These are phyloP conservation scores for Cryomyces antarcticus DNA, from an alignment of 495 filamentous ascomycete genomes.

Conservation along the genomic window DNA sequence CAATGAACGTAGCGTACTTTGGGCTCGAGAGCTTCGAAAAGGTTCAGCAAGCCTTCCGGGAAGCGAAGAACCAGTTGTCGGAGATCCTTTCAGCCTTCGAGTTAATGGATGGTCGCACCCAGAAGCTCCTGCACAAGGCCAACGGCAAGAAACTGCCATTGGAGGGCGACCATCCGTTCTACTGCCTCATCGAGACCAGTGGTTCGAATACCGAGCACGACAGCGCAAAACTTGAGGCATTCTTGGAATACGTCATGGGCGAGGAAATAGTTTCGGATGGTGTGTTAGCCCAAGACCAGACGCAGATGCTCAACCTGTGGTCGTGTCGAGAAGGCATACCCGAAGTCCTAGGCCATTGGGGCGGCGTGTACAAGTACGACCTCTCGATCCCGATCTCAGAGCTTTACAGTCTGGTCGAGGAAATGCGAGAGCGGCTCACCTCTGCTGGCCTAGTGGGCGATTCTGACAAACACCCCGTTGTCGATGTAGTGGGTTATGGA, in stretches of 20 bases:
- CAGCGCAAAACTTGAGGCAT: constrained; percentile 46
- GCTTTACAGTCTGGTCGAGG: constrained; percentile 75
- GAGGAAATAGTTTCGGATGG: constrained; percentile 71
- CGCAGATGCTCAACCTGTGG: constrained; percentile 73
- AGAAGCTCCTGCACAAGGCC: constrained; percentile 51
- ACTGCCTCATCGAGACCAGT: constrained; percentile 89
- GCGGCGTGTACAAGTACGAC: constrained; percentile 96
- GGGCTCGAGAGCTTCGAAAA: constrained; percentile 70
- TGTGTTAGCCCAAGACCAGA: constrained; percentile 77
- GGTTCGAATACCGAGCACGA: constrained; percentile 90
- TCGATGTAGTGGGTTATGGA: constrained; percentile 84
- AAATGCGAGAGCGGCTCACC: constrained; percentile 47
- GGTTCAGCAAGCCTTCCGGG: constrained; percentile 58
- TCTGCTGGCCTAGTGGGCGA: constrained; percentile 59
- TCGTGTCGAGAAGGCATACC: constrained; percentile 84
- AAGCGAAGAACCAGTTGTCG: constrained; percentile 72
- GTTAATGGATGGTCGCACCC: constrained; percentile 74
- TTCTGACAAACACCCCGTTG: constrained; percentile 55
- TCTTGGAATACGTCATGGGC: constrained; percentile 80
- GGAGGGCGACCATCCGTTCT: constrained; percentile 72
- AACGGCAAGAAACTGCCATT: constrained; percentile 59
- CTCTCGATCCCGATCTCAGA: constrained; percentile 80
- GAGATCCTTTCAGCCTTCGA: constrained; percentile 97
- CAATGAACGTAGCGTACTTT: constrained; percentile 80
- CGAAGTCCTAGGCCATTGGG: constrained; percentile 71